Percentiles rank a stretch among this genome's conserved stretches.
Evolutionary conservation across 2,329 filamentous ascomycete genomes (phyloP).

Genomic region (Beauveria asiatica): DNA sequence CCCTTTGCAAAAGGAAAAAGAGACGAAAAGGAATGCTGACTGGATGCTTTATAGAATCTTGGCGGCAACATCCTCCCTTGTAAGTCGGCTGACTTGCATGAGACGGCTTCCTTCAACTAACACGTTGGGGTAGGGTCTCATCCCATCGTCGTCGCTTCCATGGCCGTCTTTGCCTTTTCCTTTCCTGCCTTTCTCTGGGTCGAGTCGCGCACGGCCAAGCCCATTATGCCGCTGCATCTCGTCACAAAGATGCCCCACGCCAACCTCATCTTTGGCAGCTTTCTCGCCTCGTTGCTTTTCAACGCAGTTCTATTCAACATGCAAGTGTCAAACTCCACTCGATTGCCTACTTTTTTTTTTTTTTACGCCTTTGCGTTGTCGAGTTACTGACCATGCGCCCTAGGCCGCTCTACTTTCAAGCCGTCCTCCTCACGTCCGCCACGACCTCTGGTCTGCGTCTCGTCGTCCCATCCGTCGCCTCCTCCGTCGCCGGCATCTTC

Average conservation of each 20-base stretch:
- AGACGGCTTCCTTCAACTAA: neutral
- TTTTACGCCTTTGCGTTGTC: no score
- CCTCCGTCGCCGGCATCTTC: constrained; percentile 44
- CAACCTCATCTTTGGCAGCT: constrained; percentile 50
- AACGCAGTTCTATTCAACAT: constrained; percentile 54
- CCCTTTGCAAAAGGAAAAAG: no score
- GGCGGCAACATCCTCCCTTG: constrained; percentile 57
- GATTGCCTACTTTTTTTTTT: no score
- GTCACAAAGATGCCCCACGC: constrained; percentile 42
- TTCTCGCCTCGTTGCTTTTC: constrained; percentile 39
- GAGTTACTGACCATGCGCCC: neutral
- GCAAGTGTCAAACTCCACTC: constrained; percentile 22
- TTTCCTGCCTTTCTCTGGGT: constrained; percentile 45
- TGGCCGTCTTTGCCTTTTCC: constrained; percentile 37
- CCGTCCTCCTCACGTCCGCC: constrained; percentile 60
- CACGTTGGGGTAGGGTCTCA: constrained; percentile 39
- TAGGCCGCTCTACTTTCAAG: constrained; percentile 70
- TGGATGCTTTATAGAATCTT: constrained; percentile 35
- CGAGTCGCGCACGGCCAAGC: constrained; percentile 41
- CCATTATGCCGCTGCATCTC: constrained; percentile 52
- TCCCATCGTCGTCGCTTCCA: constrained; percentile 45
- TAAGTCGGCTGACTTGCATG: constrained; percentile 23
- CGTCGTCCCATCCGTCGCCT: constrained; percentile 51
- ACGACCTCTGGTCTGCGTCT: constrained; percentile 67
- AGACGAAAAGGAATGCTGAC: no score